Conservation (phyloP, 192 early-diverging fungal species). For the Coemansia sp. region DNA sequence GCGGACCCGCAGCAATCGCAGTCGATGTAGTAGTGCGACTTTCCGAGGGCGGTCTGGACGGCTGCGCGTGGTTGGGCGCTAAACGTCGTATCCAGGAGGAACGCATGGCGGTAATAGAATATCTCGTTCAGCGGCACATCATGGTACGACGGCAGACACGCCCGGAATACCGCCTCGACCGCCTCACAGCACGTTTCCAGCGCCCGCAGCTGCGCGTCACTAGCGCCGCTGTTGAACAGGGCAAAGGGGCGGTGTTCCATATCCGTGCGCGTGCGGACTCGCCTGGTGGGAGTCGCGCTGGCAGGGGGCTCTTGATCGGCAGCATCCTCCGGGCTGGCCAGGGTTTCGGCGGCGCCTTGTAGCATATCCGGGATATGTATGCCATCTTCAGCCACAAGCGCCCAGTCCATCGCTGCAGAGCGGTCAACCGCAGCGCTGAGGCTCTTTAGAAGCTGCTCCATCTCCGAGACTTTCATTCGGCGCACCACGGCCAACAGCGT, state of each 20-base stretch:
- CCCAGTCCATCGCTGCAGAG: constrained; percentile 10
- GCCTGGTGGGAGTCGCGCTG: constrained; percentile 7
- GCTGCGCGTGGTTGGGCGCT: constrained; percentile 75
- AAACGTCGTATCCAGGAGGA: constrained; percentile 76
- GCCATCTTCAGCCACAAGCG: constrained; percentile 5
- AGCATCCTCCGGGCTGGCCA: constrained; percentile 6
- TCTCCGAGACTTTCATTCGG: constrained; percentile 36
- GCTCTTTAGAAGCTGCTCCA: constrained; percentile 21
- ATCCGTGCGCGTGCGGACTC: constrained; percentile 39
- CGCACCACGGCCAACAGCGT: constrained; percentile 32
- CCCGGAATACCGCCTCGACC: constrained; percentile 20
- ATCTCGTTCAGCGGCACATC: constrained; percentile 66
- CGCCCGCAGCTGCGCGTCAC: constrained; percentile 27
- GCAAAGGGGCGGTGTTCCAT: constrained; percentile 41
- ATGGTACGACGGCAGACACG: constrained; percentile 54
- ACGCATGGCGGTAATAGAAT: constrained; percentile 68
- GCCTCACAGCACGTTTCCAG: constrained; percentile 27
- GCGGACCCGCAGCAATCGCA: constrained; percentile 68
- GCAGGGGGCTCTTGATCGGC: background rate
- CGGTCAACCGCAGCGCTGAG: constrained; percentile 1
- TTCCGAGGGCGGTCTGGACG: constrained; percentile 77
- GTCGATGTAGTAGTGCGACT: constrained; percentile 69
- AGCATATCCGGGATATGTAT: constrained; percentile 11
- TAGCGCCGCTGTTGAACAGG: constrained; percentile 33
- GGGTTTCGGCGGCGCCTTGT: constrained; percentile 2